Evolutionary conservation across 2,329 filamentous ascomycete genomes (phyloP), one percentile per base, ranked within the genome.

Genomic region (Cytospora paraplurivora): DNA sequence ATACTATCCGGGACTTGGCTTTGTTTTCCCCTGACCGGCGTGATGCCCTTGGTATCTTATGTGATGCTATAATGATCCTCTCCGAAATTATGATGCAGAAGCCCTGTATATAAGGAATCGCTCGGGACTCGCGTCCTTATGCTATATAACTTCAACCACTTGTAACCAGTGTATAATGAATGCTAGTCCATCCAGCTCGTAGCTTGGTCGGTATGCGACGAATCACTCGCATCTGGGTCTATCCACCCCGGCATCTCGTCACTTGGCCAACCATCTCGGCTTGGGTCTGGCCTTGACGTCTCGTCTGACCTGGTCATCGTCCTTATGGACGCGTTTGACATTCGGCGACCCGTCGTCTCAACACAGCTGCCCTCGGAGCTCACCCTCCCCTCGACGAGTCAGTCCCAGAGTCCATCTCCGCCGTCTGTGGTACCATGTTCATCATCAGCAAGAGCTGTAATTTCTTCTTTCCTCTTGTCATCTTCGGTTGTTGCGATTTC

Each of bases 371-470:
- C 59, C 56, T 59, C 51, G 47, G 53, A 60, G 62, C 62, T 66
- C 58, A 65, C 44, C 58, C 65, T 62, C 60, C 51, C 56, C 21
- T 60, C 56, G 51, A 66, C 62, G 52, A 59, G 52, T 66, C 59
- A 66, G 51, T 66, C 65, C 52, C 58, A 66, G 15, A 65, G 53
- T 13, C 62, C 65, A 8, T 57, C 65, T 21, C 59, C 62, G 6
- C 50, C 34, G 27, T 66, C 62, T 3, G 65, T 65, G 3, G 44
- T 63, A 32, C 62, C 62, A 27, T 62, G 35, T 37, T 66, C 62
- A 49, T 66, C 64, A 33, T 66, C 64, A 6, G 64, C 64, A 13
- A 64, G 62, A n/a, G 62, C 62, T 17, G 64, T 62, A 17, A 41
- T 53, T 21, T 57, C 59, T 2, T 34, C 35, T 33, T 11, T 27